phyloP scores from a whole-genome alignment of 2,329 filamentous ascomycete genomes.

The Fusarium tanahbumbuense region DNA sequence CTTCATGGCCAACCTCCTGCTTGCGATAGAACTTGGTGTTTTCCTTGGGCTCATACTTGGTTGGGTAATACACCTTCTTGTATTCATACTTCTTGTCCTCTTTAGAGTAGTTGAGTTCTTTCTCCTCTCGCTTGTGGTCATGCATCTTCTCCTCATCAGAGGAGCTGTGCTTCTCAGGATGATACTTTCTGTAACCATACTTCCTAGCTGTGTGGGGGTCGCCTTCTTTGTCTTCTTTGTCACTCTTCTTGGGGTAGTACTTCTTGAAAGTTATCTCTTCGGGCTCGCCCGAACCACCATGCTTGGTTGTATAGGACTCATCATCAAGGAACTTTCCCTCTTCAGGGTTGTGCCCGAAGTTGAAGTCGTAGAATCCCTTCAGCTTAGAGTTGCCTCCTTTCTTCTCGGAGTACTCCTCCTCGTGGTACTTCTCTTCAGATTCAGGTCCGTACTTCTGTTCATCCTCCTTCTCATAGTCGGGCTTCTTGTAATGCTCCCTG shows the following conservation, averaged over 20 bases:
- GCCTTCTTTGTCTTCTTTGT: not conserved
- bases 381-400: not conserved
- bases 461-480: not conserved
- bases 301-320: not conserved
- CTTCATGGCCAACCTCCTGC: not conserved
- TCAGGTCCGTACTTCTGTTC: not conserved
- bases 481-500: not conserved
- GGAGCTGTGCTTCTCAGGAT: not conserved
- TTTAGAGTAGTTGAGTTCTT: not conserved
- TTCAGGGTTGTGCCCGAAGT: not conserved
- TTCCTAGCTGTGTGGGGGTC: not conserved
- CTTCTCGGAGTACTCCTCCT: not conserved
- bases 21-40: not conserved
- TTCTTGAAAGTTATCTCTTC: not conserved
- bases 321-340: not conserved
- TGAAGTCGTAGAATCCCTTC: not conserved
- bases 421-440: not conserved
- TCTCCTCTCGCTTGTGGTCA: not conserved
- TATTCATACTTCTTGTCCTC: not conserved
- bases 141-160: not conserved
- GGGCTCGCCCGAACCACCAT: not conserved
- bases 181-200: not conserved
- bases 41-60: not conserved
- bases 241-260: not conserved
- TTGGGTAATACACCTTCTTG: not conserved